Conservation (phyloP, 768 basidiomycete genomes). For the Podaxis carcinomalis region DNA sequence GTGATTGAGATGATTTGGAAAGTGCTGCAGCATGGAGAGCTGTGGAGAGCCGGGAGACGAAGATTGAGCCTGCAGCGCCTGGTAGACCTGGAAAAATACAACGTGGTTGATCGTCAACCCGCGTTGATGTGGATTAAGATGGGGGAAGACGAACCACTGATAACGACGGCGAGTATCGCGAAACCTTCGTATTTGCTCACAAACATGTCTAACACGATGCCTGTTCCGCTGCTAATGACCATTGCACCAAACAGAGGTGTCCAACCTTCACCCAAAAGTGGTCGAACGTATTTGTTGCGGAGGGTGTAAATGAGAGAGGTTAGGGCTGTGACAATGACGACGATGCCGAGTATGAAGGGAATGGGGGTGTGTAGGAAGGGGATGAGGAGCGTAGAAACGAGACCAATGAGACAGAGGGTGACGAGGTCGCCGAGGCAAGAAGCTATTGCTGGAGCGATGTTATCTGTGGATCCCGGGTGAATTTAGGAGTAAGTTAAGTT, state of each 20-base stretch:
- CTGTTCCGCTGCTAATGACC: slow-evolving; percentile 82
- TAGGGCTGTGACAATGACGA: slow-evolving; percentile 42
- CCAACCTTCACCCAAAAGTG: slow-evolving; percentile 85
- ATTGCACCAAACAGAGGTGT: slow-evolving; percentile 86
- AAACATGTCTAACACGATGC: slow-evolving; percentile 87
- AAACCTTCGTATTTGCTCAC: slow-evolving; percentile 86
- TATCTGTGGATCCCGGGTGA: slow-evolving; percentile 51
- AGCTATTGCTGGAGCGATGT: slow-evolving; percentile 93
- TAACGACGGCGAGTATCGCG: slow-evolving; percentile 81
- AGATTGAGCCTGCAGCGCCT: slow-evolving; percentile 86
- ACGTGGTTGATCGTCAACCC: not conserved
- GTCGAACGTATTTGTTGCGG: slow-evolving; percentile 64
- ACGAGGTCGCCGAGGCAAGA: slow-evolving; percentile 91
- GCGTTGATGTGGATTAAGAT: not conserved
- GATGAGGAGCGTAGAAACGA: slow-evolving; percentile 69
- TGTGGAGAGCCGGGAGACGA: slow-evolving; percentile 89
- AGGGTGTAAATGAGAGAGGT: slow-evolving; percentile 52
- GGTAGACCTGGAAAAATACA: slow-evolving; percentile 55
- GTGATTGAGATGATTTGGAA: slow-evolving; percentile 15
- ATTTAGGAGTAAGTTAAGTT: not conserved
- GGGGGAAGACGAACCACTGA: slow-evolving; percentile 57
- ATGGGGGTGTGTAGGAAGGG: slow-evolving; percentile 58
- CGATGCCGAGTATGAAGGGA: slow-evolving; percentile 52
- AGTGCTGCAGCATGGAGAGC: slow-evolving; percentile 67
- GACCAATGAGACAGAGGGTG: slow-evolving; percentile 80